Evolutionary conservation across 2,329 filamentous ascomycete species (phyloP), one percentile per base, ranked within the genome.

Genomic region (Conoideocrella luteorostrata): DNA sequence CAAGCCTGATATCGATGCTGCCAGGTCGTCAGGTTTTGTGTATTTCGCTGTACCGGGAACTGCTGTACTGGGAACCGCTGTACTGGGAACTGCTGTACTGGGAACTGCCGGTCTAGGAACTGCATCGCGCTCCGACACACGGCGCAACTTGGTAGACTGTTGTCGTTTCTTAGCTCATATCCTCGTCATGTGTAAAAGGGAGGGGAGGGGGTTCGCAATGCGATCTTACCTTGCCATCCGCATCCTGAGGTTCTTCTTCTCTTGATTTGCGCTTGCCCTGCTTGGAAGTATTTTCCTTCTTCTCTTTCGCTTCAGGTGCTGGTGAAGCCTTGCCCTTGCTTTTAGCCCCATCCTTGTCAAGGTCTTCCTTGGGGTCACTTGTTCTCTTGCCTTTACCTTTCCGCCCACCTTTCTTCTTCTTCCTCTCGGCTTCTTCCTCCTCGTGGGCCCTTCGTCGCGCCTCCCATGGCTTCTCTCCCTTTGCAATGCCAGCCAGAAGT

Each of bases 381-480:
- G 64, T 68, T 49, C 77, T 76, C 66, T 84, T 86, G 17, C 69
- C 75, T 61, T 80, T 82, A 39, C 66, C 71, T 60, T 81, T 84
- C 54, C 84, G 80, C 38, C 78, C 76, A 47, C 73, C 73, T 58
- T 68, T 63, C 64, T 77, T 71, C 64, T 75, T 73, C 64, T 75
- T 68, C 64, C 75, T 66, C 64, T 76, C 70, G 45, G 76, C 70
- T 50, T 82, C 79, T 41, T 78, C 77, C 53, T 83, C 78, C 54
- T 84, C 79, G 53, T 83, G 75, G 40, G 68, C 70, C 54, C 75
- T 77, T 12, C 81, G 78, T 29, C 80, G 71, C 42, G 77, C 78
- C 59, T 90, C 84, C 93, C 93, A 97, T 0, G 88, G 86, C 64
- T 82, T 85, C 66, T 95, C 88, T 5, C 91, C 93, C 33, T 77